These are phyloP conservation scores for Blumeriella jaapii DNA, from an alignment of 2,329 filamentous ascomycete species.

Conservation along the genomic window DNA sequence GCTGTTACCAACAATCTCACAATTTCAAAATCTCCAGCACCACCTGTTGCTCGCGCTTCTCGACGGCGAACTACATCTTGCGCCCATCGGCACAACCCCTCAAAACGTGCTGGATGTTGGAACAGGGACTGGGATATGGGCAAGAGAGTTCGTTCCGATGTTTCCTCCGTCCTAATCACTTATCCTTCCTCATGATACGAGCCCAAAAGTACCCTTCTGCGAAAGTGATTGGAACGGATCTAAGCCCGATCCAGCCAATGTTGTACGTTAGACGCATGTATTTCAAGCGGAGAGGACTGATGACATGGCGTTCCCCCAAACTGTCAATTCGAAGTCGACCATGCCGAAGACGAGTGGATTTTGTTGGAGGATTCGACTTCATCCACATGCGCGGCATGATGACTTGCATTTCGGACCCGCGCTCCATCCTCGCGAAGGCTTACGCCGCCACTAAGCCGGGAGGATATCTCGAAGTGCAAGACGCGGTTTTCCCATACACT, in stretches of 20 bases:
- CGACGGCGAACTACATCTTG: constrained; percentile 34
- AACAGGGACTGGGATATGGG: constrained; percentile 48
- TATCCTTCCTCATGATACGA: neutral
- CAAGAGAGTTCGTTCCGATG: constrained; percentile 33
- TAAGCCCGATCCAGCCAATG: constrained; percentile 46
- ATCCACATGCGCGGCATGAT: too few relatives aligned
- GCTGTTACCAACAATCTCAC: too few relatives aligned
- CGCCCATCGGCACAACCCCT: constrained; percentile 36
- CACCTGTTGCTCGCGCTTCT: constrained; percentile 22
- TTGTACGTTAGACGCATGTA: constrained; percentile 50
- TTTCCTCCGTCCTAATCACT: neutral
- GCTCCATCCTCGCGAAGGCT: constrained; percentile 31
- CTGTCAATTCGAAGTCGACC: constrained; percentile 42
- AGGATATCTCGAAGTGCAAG: constrained; percentile 44
- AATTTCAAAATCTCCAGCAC: constrained; percentile 42
- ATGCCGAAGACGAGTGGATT: constrained; percentile 46
- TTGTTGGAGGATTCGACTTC: constrained; percentile 35
- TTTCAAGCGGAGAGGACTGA: constrained; percentile 57
- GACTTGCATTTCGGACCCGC: too few relatives aligned
- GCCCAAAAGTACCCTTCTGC: constrained; percentile 26
- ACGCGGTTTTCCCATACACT: constrained; percentile 38
- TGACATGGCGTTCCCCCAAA: constrained; percentile 46
- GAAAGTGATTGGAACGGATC: constrained; percentile 42
- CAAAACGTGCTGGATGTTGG: constrained; percentile 45
- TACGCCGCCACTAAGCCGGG: constrained; percentile 42